Percentiles rank a stretch among this genome's conserved stretches.
Evolutionary conservation across 371 early-diverging fungal genomes (phyloP).

Genomic region (Coemansia sp.): DNA sequence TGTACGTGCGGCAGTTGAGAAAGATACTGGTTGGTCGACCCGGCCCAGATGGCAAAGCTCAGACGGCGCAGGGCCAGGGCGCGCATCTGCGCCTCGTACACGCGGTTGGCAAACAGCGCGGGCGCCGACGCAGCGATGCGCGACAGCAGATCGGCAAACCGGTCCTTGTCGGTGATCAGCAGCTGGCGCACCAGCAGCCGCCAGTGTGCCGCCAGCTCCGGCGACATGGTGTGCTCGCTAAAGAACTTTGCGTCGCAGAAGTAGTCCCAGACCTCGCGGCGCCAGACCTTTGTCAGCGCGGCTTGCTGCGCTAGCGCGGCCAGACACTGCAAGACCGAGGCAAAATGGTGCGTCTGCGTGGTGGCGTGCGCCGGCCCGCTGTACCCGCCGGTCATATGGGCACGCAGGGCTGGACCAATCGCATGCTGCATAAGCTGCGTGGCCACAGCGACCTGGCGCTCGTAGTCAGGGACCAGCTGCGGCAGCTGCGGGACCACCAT

Average conservation of each 20-base stretch:
- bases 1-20: slow-evolving; percentile 79
- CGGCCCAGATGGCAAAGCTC: slow-evolving; percentile 77
- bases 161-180: slow-evolving; percentile 67
- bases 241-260: slow-evolving; percentile 57
- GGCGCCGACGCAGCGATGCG: slow-evolving; percentile 63
- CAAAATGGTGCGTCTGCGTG: slow-evolving; percentile 42
- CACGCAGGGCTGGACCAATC: slow-evolving; percentile 68
- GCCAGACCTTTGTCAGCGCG: slow-evolving; percentile 51
- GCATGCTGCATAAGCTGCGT: slow-evolving; percentile 81
- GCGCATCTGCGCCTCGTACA: slow-evolving; percentile 73
- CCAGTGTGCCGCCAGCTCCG: slow-evolving; percentile 55
- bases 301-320: slow-evolving; percentile 46
- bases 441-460: slow-evolving; percentile 63
- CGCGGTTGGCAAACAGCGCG: slow-evolving; percentile 76
- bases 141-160: slow-evolving; percentile 65
- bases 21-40: slow-evolving; percentile 75
- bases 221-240: slow-evolving; percentile 35
- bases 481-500: slow-evolving; percentile 68
- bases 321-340: slow-evolving; percentile 47
- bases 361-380: slow-evolving; percentile 37
- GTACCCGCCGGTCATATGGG: slow-evolving; percentile 53
- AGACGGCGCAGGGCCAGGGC: slow-evolving; percentile 72
- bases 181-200: slow-evolving; percentile 56
- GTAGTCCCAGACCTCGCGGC: slow-evolving; percentile 59
- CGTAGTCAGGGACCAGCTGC: slow-evolving; percentile 69